Base-by-base conservation (phyloP, 148 eudicot genomes). In the Fallopia convolvulus region DNA sequence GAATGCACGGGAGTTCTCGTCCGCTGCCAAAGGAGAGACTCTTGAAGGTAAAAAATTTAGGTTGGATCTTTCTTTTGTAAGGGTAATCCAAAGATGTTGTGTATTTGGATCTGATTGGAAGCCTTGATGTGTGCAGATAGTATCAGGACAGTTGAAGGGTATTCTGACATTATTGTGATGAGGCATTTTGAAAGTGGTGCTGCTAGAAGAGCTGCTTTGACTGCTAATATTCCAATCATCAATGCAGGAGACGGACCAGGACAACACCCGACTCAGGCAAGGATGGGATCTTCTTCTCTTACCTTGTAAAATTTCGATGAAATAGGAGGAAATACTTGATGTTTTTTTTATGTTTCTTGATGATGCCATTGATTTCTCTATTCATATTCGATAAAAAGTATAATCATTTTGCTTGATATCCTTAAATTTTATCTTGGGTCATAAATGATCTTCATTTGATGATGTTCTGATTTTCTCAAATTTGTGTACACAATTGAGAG, bases 181-280 rank as follows among this genome's bases (percentile, higher is more conserved):
- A 91, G 99, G 84, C 99, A 95, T 77, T 95, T 95, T 82, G 99
- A 95, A 88, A 95, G 97, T 83, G 99, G 99, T 78, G 97, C 99
- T 78, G 99, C 99, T 58, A 88, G 70, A 79, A 89, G 93, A 85
- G 97, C 99, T 18, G 97, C 97, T 46, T 53, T 87, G 17, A 91
- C 90, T 17, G 94, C 99, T 26, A 86, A 73, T 77, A 92, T 94
- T 85, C 99, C 97, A 8, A 78, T 94, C 77, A 94, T 92, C 77
- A 94, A 94, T 90, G 99, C 99, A 20, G 99, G 99, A 72, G 99
- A 94, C 82, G 99, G 99, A 79, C 99, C 99, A 14, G 99, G 99
- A n/a, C 97, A 94, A 83, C 99, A 94, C 82, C 99, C 99, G 77
- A 87, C 92, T 80, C 99, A 94, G 88, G 98, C 90, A 36, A 78